A percentile compares a stretch with the other conserved stretches of the same genome.
phyloP scores from a whole-genome alignment of 2,329 filamentous ascomycete genomes.

The Cordyceps cicadae region DNA sequence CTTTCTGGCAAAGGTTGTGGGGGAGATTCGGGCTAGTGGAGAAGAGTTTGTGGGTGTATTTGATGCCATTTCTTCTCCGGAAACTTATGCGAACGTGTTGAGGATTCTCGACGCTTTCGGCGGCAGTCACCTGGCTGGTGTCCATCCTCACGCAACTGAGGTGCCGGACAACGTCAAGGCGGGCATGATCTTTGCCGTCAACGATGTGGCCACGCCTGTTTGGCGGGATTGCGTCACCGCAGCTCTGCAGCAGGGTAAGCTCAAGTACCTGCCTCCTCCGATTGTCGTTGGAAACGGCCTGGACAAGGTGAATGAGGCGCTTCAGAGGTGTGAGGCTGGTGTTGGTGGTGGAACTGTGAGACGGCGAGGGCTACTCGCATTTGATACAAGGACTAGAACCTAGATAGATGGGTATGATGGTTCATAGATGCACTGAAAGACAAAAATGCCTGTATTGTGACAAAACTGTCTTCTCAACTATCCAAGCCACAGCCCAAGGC shows the following conservation, averaged over 20 bases:
- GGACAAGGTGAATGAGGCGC: constrained; percentile 17
- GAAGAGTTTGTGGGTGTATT: constrained; percentile 18
- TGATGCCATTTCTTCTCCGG: constrained; percentile 18
- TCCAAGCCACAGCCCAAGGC: not conserved
- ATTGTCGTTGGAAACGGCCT: constrained; percentile 20
- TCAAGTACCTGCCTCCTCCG: constrained; percentile 18
- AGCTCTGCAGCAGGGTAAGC: constrained; percentile 16
- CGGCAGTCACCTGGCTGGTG: constrained; percentile 27
- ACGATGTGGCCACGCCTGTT: constrained; percentile 18
- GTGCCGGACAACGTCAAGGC: constrained; percentile 24
- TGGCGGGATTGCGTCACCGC: constrained; percentile 19
- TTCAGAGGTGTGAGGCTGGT: constrained; percentile 17
- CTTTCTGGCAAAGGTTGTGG: not conserved
- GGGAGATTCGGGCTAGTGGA: not conserved
- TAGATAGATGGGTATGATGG: not conserved
- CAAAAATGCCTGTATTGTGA: not conserved
- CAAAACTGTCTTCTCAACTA: not conserved
- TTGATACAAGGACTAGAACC: not conserved
- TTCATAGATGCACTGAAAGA: not conserved
- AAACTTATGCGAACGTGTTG: constrained; percentile 18
- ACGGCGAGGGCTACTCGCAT: not conserved
- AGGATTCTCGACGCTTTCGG: constrained; percentile 19
- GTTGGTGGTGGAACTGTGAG: constrained; percentile 20
- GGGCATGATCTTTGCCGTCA: constrained; percentile 25
- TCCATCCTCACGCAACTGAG: constrained; percentile 25